Percentiles rank a stretch among this genome's conserved stretches.
Conservation (phyloP, 768 basidiomycete genomes). For the Tubosaeta sp. region DNA sequence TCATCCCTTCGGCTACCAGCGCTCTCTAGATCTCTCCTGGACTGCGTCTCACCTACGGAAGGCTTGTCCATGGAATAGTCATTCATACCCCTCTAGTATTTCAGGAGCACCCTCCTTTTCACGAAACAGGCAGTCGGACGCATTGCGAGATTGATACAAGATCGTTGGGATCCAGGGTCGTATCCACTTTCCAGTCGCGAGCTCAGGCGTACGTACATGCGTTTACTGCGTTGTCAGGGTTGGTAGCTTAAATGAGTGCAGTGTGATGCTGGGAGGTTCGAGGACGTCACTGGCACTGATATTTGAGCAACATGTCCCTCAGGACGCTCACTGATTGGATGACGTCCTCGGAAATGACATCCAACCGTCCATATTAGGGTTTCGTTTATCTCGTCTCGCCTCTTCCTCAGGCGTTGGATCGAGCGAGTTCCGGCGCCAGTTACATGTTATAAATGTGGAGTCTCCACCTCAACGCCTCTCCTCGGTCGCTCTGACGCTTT, state of each 20-base stretch:
- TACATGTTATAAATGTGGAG: conserved; percentile 17
- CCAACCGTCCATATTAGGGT: conserved; percentile 14
- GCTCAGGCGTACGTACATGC: conserved; percentile 7
- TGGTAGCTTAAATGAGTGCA: not conserved
- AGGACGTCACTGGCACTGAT: conserved; percentile 8
- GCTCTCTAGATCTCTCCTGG: no score
- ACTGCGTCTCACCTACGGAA: no score
- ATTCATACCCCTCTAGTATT: no score
- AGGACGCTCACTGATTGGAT: conserved; percentile 10
- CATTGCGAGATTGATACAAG: no score
- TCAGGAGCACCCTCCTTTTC: no score
- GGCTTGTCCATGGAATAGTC: no score
- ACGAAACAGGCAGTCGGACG: no score
- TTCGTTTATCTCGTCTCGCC: not conserved
- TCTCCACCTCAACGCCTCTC: not conserved
- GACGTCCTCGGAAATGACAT: no score
- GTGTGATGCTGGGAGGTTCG: not conserved
- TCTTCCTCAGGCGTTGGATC: not conserved
- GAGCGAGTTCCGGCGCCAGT: not conserved
- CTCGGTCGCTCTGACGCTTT: not conserved
- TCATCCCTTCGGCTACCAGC: no score
- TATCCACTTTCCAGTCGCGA: no score
- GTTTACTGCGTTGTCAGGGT: conserved; percentile 15
- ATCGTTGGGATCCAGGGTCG: not conserved
- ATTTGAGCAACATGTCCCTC: conserved; percentile 13